These are phyloP conservation scores for Yamadazyma diddensiae DNA, from an alignment of 1,139 yeast species.

Conservation along the genomic window DNA sequence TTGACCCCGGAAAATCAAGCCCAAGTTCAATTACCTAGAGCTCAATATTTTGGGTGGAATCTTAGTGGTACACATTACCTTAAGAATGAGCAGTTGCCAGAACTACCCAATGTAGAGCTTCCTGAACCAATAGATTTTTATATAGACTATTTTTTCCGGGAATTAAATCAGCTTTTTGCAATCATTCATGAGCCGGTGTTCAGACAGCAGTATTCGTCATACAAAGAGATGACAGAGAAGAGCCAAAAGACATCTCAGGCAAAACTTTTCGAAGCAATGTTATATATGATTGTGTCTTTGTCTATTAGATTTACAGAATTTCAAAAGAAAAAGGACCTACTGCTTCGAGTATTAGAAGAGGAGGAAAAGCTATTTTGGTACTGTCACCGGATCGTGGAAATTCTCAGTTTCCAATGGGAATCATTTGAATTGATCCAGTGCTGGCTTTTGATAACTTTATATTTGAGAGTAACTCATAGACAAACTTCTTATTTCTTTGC, in stretches of 20 bases:
- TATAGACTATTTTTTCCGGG: constrained; percentile 44
- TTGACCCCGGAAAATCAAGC: constrained; percentile 37
- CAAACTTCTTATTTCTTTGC: constrained; percentile 57
- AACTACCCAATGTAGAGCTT: constrained; percentile 23
- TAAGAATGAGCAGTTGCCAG: constrained; percentile 37
- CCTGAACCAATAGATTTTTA: constrained; percentile 16
- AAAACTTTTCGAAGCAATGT: constrained; percentile 50
- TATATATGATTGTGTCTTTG: constrained; percentile 49
- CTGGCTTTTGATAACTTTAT: constrained; percentile 55
- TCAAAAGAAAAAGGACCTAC: constrained; percentile 34
- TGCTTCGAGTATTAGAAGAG: constrained; percentile 25
- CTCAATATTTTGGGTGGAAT: constrained; percentile 67
- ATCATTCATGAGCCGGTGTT: constrained; percentile 56
- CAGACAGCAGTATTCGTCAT: constrained; percentile 47
- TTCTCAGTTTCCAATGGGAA: constrained; percentile 65
- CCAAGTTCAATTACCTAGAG: constrained; percentile 48
- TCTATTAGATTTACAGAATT: constrained; percentile 54
- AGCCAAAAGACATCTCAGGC: constrained; percentile 22
- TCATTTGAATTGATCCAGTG: constrained; percentile 62
- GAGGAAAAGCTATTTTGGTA: constrained; percentile 56
- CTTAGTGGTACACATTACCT: constrained; percentile 57
- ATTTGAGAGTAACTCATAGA: constrained; percentile 54
- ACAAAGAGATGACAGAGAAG: constrained; percentile 18
- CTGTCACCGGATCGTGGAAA: constrained; percentile 44
- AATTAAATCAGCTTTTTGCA: constrained; percentile 54